Conservation (phyloP, 805 yeast genomes). For the Zygotorulaspora sp. region DNA sequence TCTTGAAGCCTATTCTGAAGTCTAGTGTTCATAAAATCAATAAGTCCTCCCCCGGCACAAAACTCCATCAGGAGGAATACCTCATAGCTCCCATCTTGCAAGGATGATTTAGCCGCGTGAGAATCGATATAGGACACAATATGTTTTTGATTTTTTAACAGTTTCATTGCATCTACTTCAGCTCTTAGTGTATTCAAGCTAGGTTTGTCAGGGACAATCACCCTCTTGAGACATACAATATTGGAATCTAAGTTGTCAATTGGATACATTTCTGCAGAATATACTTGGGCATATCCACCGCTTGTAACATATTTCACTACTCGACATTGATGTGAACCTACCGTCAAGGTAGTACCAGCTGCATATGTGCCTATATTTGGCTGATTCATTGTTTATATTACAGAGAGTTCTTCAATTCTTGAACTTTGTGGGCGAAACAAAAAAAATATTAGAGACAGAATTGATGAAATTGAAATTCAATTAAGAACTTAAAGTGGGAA, state of each 20-base stretch:
- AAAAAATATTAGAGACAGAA: not conserved
- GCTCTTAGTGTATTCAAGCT: slow-evolving; percentile 79
- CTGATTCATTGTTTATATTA: slow-evolving; percentile 31
- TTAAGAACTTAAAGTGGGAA: not conserved
- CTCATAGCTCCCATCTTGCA: slow-evolving; percentile 57
- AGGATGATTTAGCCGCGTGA: slow-evolving; percentile 73
- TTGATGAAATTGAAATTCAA: not conserved
- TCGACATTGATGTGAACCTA: slow-evolving; percentile 74
- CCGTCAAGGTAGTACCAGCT: slow-evolving; percentile 75
- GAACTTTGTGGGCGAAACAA: not conserved
- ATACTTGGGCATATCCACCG: slow-evolving; percentile 96
- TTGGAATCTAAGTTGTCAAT: slow-evolving; percentile 45
- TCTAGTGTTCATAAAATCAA: slow-evolving; percentile 75
- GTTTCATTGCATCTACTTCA: slow-evolving; percentile 96
- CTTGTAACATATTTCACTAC: slow-evolving; percentile 71
- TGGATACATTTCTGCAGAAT: slow-evolving; percentile 67
- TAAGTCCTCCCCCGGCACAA: slow-evolving; percentile 68
- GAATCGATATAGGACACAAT: slow-evolving; percentile 92
- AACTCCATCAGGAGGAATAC: slow-evolving; percentile 78
- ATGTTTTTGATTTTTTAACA: slow-evolving; percentile 69
- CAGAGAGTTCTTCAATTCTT: slow-evolving; percentile 1
- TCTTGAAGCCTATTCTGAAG: slow-evolving; percentile 63
- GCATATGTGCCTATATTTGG: slow-evolving; percentile 61
- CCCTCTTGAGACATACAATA: slow-evolving; percentile 84
- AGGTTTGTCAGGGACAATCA: slow-evolving; percentile 88